phyloP scores from a whole-genome alignment of 164 flowering plant genomes.

The Kingdonia uniflora region DNA sequence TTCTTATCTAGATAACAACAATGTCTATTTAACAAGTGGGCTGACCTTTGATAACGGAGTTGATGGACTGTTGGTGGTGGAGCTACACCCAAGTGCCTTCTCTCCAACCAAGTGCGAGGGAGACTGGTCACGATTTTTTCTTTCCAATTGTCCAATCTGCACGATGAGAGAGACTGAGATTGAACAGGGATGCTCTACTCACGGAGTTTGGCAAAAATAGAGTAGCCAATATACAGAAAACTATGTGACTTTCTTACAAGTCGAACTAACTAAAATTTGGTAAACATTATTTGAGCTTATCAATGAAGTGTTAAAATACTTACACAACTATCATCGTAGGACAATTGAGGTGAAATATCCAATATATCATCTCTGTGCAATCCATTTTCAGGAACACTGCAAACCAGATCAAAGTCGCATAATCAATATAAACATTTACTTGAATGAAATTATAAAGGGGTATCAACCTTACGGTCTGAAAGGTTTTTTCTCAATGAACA shows the following conservation, averaged over 20 bases:
- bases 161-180: too few species aligned
- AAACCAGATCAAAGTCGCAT: not conserved
- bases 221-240: not conserved
- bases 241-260: not conserved
- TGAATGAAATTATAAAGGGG: too few species aligned
- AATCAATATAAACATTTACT: too few species aligned
- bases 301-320: not conserved
- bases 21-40: not conserved
- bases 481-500: too few species aligned
- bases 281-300: not conserved
- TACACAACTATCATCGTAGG: constrained; percentile 8
- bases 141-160: too few species aligned
- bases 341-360: constrained; percentile 5
- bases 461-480: too few species aligned
- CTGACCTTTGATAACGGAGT: too few species aligned
- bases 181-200: too few species aligned
- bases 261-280: not conserved
- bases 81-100: too few species aligned
- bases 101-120: too few species aligned
- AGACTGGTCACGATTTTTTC: too few species aligned
- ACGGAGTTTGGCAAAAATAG: not conserved
- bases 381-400: constrained; percentile 12
- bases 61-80: too few species aligned
- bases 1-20: not conserved
- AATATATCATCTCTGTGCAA: not conserved